These are phyloP conservation scores for Stylosanthes scabra DNA, from an alignment of 331 rosid genomes.

Conservation along the genomic window DNA sequence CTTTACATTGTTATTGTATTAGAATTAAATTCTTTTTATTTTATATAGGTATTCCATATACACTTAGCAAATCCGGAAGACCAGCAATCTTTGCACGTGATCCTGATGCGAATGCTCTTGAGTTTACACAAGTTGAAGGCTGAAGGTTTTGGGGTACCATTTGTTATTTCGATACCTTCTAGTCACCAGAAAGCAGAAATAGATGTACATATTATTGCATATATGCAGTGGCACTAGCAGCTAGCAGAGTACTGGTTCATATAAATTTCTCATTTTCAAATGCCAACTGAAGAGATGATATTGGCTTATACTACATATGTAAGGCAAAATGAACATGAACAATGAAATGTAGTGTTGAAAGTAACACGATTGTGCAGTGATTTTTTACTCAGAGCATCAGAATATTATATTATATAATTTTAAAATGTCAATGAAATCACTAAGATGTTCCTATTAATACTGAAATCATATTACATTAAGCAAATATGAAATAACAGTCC, in stretches of 20 bases:
- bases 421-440: constrained; percentile 1
- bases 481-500: constrained; percentile 2
- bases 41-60: constrained; percentile 78
- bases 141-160: constrained; percentile 36
- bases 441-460: not conserved
- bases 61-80: constrained; percentile 94
- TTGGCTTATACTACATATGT: constrained; percentile 3
- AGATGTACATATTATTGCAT: constrained; percentile 38
- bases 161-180: constrained; percentile 13
- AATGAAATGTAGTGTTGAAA: constrained; percentile 7
- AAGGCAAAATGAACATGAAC: constrained; percentile 8
- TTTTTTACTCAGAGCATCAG: constrained; percentile 12
- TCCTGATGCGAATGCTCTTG: constrained; percentile 93
- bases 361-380: constrained; percentile 2
- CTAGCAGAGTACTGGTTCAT: constrained; percentile 4
- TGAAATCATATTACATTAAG: not conserved
- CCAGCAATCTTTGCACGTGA: constrained; percentile 94
- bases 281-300: constrained; percentile 14
- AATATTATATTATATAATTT: not conserved
- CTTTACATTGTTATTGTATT: too few relatives aligned
- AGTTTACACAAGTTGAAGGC: constrained; percentile 80
- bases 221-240: constrained; percentile 3
- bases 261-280: not conserved
- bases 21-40: not conserved
- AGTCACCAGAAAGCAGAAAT: constrained; percentile 32